These are phyloP conservation scores for Cucurbita argyrosperma DNA, from an alignment of 306 rosid genomes.

Conservation along the genomic window DNA sequence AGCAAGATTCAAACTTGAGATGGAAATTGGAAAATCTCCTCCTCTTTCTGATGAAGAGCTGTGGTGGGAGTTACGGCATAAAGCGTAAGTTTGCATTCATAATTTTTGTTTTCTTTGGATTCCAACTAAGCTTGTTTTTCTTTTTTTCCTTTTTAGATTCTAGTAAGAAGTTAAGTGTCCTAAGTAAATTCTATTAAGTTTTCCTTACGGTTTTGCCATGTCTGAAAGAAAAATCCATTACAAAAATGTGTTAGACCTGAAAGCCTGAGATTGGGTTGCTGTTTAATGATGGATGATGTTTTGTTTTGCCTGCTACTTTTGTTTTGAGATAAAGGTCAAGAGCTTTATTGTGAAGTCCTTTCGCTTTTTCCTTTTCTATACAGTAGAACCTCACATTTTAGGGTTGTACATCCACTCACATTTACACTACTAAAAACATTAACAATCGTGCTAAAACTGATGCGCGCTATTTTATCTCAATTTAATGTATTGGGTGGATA, in stretches of 20 bases:
- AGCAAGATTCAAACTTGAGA: constrained; percentile 66
- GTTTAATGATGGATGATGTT: neutral
- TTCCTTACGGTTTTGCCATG: neutral
- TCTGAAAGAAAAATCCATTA: neutral
- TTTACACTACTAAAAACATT: neutral
- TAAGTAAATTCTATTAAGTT: neutral
- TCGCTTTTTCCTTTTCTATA: neutral
- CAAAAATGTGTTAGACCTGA: neutral
- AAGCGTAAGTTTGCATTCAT: constrained; percentile 52
- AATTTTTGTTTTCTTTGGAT: neutral
- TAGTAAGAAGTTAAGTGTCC: neutral
- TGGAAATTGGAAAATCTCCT: constrained; percentile 92
- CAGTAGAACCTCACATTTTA: neutral
- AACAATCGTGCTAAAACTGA: neutral
- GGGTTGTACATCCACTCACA: neutral
- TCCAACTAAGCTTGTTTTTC: neutral
- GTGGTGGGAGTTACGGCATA: constrained; percentile 73
- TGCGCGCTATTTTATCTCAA: neutral
- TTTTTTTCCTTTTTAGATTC: neutral
- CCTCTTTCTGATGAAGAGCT: constrained; percentile 76
- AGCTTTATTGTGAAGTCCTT: neutral
- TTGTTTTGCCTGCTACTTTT: neutral
- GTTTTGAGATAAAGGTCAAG: neutral
- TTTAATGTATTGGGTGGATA: neutral
- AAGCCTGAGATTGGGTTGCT: neutral